phyloP scores from a whole-genome alignment of 257 asterid genomes.

The Asclepias syriaca region DNA sequence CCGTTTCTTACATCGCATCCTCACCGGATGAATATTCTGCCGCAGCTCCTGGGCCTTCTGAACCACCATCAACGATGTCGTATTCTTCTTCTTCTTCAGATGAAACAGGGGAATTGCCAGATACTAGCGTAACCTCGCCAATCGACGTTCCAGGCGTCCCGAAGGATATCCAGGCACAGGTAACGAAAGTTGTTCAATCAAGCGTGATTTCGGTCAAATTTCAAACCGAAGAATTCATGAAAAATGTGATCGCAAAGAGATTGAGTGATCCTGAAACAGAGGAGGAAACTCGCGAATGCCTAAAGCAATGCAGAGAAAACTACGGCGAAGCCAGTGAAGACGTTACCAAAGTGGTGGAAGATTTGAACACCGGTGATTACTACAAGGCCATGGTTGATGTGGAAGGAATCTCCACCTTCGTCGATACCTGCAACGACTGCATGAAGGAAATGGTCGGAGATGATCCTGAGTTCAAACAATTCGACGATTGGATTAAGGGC shows the following conservation, averaged over 20 bases:
- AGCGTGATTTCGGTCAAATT: not conserved
- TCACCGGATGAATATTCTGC: not conserved
- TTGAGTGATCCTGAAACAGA: not conserved
- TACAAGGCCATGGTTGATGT: slow-evolving; percentile 8
- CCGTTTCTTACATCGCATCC: slow-evolving; percentile 1
- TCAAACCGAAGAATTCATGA: not conserved
- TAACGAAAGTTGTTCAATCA: not conserved
- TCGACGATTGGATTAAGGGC: slow-evolving; percentile 1
- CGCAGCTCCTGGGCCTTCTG: not conserved
- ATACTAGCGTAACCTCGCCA: not conserved
- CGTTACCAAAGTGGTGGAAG: not conserved
- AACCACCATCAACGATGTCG: too few relatives aligned
- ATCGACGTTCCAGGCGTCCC: not conserved
- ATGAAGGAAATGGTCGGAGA: slow-evolving; percentile 6
- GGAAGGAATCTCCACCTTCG: not conserved
- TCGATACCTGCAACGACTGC: slow-evolving; percentile 7
- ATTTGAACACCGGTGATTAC: not conserved
- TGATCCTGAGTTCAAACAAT: not conserved
- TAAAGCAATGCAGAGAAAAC: not conserved
- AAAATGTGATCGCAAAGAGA: not conserved
- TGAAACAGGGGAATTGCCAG: not conserved
- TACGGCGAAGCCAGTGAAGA: not conserved
- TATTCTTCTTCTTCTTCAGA: not conserved
- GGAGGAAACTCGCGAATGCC: not conserved
- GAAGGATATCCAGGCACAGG: not conserved